Base-by-base conservation (phyloP, 2,329 filamentous ascomycete species). In the Polychaeton citri region DNA sequence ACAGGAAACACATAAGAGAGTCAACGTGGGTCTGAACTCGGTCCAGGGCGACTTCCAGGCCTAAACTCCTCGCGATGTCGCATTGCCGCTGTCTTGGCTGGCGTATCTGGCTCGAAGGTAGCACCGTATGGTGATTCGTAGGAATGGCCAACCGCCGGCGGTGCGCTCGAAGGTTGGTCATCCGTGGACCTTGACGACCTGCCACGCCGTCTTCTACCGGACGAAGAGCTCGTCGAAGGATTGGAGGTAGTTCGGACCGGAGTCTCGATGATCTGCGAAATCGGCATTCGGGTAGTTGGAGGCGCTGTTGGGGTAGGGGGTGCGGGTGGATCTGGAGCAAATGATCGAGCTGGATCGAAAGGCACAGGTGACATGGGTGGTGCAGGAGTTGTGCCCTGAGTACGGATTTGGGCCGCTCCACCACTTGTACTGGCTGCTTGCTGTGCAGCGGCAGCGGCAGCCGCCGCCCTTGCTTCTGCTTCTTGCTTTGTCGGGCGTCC, bases 401-500 rank as follows among this genome's bases (percentile, higher is more conserved):
- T 4, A 20, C 12, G 17, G 12, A n/a, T 9, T 24, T 21, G 19
- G 20, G n/a, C 19, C 8, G 16, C 19, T 24, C 21, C 33, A 33
- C n/a, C 31, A 20, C 13, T 20, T n/a, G 31, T 17, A n/a, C 31
- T 18, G 31, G 13, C 31, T 19, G 31, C 19, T 8, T 18, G 19
- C 16, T 17, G 16, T 33, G 31, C 16, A 12, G 16, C 30, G 10
- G 13, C 7, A 13, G 31, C 37, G 10, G 38, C 37, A 6, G 45
- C 59, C 35, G 60, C 57, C 20, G 58, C 61, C 48, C 61, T 62
- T 36, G 59, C 58, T 38, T 64, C 57, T 26, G 60, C 57, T 44
- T 66, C 62, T 37, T 60, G 63, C 41, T 66, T 68, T 3, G 64
- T 65, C 6, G 64, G 64, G 36, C 64, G 54, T 19, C 64, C 64